Evolutionary conservation across 2,329 filamentous ascomycete genomes (phyloP).

Genomic region (Saccharata proteae): DNA sequence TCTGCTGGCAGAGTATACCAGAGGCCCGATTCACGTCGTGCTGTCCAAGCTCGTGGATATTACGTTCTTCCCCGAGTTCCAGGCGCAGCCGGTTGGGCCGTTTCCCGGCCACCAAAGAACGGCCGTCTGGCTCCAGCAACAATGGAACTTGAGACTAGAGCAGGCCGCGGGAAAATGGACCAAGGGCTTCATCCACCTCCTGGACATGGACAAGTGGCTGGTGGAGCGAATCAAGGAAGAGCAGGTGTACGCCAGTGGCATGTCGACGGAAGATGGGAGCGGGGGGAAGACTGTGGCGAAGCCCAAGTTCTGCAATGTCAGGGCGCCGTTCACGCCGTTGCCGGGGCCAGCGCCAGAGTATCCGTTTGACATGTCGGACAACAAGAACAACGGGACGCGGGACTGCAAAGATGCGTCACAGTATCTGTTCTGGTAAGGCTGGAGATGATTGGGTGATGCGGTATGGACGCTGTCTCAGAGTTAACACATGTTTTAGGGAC

Average conservation of each 20-base stretch:
- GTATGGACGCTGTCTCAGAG: slow-evolving; percentile 3
- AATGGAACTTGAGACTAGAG: slow-evolving; percentile 24
- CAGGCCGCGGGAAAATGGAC: slow-evolving; percentile 18
- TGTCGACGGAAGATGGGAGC: not conserved
- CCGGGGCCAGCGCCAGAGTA: slow-evolving; percentile 9
- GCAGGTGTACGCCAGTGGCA: slow-evolving; percentile 16
- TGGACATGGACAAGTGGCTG: slow-evolving; percentile 20
- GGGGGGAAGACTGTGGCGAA: slow-evolving; percentile 19
- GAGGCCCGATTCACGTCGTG: slow-evolving; percentile 16
- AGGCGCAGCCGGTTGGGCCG: slow-evolving; percentile 12
- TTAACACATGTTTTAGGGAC: slow-evolving; percentile 17
- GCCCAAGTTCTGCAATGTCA: slow-evolving; percentile 22
- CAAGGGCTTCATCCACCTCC: slow-evolving; percentile 21
- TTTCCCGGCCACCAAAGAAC: slow-evolving; percentile 23
- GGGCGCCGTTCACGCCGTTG: slow-evolving; percentile 20
- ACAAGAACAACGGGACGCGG: slow-evolving; percentile 8
- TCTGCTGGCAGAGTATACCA: slow-evolving; percentile 18
- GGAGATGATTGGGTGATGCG: slow-evolving; percentile 3
- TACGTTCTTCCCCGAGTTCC: slow-evolving; percentile 23
- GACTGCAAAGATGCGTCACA: slow-evolving; percentile 20
- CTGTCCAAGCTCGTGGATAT: slow-evolving; percentile 22
- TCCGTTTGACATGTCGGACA: slow-evolving; percentile 7
- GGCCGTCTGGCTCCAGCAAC: slow-evolving; percentile 19
- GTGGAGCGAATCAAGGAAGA: slow-evolving; percentile 21
- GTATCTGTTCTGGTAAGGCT: slow-evolving; percentile 25